Evolutionary conservation across 2,329 filamentous ascomycete species (phyloP), one percentile per base, ranked within the genome.

Genomic region (Huntiella moniliformis): DNA sequence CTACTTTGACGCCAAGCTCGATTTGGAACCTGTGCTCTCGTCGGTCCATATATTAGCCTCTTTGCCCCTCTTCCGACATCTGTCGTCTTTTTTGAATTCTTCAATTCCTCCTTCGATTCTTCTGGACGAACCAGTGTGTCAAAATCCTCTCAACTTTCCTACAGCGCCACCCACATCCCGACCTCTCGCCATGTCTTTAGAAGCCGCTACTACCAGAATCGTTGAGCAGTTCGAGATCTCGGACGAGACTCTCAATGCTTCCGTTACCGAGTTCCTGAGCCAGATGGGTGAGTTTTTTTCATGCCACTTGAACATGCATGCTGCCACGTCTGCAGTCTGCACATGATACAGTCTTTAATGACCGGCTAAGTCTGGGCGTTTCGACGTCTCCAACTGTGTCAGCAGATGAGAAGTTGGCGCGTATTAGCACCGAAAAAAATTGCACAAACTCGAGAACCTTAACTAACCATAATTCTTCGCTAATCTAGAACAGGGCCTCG

Each of bases 211-310:
- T 50, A 77, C 78, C 70, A 75, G 74, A 57, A 76, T 95, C 56
- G 82, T 83, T 56, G 74, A 74, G 54, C 76, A 91, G 61, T 96
- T 96, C 64, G 83, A 93, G 46, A 88, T 87, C 63, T 69, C 75
- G 50, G 71, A 85, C 55, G 74, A 78, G 45, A 73, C 86, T 62
- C 72, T 95, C 57, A 84, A 85, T 60, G 74, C 71, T 56, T 82
- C 77, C 53, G 86, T 94, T 51, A 68, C 75, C 52, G 86, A 94
- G 61, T 98, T 94, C 58, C 73, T 95, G 53, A 68, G 70, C 51
- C 78, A 96, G 66, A 87, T 95, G 79, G 68, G 82, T 71, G 62
- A 47, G 63, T 61, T 40, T 39, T 12, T 40, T 37, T 7, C 7
- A 33, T 37, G 15, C 10, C 11, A 7, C 8, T 28, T 28, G 22